A percentile compares a stretch with the other conserved stretches of the same genome.
phyloP scores from a whole-genome alignment of 768 basidiomycete species.

The Phylloporus sp. region DNA sequence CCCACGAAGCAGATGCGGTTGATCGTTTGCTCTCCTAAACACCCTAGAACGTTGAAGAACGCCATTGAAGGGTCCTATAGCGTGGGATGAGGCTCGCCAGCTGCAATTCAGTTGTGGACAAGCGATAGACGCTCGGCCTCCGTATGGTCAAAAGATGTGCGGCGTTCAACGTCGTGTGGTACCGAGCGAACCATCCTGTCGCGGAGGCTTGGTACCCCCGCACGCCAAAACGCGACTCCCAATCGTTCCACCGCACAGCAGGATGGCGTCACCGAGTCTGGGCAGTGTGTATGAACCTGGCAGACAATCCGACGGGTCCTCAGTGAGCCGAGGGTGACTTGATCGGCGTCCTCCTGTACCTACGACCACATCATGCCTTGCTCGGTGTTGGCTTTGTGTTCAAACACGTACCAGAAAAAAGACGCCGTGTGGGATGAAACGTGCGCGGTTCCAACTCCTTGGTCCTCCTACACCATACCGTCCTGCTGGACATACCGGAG shows the following conservation, averaged over 20 bases:
- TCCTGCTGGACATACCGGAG: neutral
- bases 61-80: too few species aligned
- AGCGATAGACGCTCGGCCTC: too few species aligned
- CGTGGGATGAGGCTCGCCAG: conserved; percentile 14
- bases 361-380: neutral
- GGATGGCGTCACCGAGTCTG: neutral
- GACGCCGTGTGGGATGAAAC: neutral
- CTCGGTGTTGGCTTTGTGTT: neutral
- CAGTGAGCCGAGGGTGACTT: neutral
- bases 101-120: conserved; percentile 11
- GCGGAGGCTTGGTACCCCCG: neutral
- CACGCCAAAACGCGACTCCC: neutral
- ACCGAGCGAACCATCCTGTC: neutral
- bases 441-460: too few species aligned
- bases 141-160: too few species aligned
- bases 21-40: neutral
- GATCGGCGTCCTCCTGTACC: neutral
- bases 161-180: neutral
- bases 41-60: neutral
- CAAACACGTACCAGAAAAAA: neutral
- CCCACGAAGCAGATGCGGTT: neutral
- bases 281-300: too few species aligned
- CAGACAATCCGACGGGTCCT: too few species aligned
- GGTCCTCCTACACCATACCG: neutral
- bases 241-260: neutral